Evolutionary conservation across 176 grass and related monocot genomes (phyloP).

Genomic region (Calamus simplicifolius): DNA sequence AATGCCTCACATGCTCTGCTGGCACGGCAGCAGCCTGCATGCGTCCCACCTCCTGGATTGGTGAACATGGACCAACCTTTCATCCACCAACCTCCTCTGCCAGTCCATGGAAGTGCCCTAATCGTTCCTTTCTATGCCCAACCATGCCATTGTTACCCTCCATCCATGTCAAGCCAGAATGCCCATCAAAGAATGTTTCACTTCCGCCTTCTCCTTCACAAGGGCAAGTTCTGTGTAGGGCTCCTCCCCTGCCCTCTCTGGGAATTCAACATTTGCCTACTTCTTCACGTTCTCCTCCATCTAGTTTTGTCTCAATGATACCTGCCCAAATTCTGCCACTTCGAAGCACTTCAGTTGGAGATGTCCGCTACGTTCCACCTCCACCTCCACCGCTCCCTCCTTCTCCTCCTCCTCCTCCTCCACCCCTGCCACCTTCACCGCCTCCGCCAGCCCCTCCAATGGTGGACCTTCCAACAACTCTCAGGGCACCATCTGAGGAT

Average conservation of each 20-base stretch:
- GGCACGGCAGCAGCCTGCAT: too few species aligned
- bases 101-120: too few species aligned
- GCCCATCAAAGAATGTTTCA: background rate
- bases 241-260: background rate
- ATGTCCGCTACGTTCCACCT: background rate
- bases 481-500: background rate
- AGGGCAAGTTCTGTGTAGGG: slow-evolving; percentile 4
- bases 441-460: slow-evolving; percentile 7
- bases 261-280: background rate
- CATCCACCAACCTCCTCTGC: too few species aligned
- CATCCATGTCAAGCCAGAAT: slow-evolving; percentile 6
- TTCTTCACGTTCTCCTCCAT: background rate
- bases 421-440: slow-evolving; percentile 6
- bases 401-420: slow-evolving; percentile 1
- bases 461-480: background rate
- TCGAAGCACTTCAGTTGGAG: background rate
- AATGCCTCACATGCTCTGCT: too few species aligned
- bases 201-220: slow-evolving; percentile 1
- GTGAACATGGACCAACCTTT: too few species aligned
- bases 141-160: background rate
- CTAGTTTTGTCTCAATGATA: background rate
- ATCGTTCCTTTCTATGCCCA: too few species aligned
- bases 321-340: background rate
- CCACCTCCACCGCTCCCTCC: too few species aligned
- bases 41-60: too few species aligned